Evolutionary conservation across 495 filamentous ascomycete species (phyloP).

Genomic region (Cenococcum geophilum): DNA sequence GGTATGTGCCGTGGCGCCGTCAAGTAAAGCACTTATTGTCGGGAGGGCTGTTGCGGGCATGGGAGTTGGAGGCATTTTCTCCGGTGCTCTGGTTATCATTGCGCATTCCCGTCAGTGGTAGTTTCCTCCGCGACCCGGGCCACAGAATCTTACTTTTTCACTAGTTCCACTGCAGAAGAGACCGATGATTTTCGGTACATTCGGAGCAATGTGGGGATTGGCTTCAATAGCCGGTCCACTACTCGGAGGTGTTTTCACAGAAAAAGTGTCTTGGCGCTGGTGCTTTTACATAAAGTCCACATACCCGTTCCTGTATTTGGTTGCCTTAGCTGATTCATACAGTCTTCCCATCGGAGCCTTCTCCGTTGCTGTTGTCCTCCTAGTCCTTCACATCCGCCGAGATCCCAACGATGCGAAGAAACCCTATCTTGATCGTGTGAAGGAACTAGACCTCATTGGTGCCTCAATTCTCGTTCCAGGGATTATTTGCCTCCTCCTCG

Average conservation of each 20-base stretch:
- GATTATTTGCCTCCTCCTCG: conserved; percentile 52
- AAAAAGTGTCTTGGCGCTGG: conserved; percentile 48
- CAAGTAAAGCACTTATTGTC: conserved; percentile 66
- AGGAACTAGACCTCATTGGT: conserved; percentile 48
- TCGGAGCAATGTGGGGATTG: conserved; percentile 78
- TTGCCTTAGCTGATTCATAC: background rate
- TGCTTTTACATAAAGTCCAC: conserved; percentile 50
- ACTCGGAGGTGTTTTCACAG: conserved; percentile 48
- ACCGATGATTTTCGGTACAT: conserved; percentile 62
- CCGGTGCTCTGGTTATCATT: conserved; percentile 75
- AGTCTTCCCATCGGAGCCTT: conserved; percentile 56
- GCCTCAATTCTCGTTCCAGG: conserved; percentile 46
- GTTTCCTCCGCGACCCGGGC: background rate
- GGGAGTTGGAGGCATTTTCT: conserved; percentile 74
- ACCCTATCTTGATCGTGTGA: conserved; percentile 37
- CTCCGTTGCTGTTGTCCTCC: conserved; percentile 44
- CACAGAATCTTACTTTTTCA: background rate
- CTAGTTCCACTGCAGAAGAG: conserved; percentile 62
- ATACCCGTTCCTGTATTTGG: background rate
- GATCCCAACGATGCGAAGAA: conserved; percentile 17
- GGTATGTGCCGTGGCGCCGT: conserved; percentile 70
- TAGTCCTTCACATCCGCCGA: conserved; percentile 39
- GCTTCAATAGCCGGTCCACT: conserved; percentile 47
- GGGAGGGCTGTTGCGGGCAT: conserved; percentile 79
- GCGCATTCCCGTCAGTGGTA: conserved; percentile 43